Base-by-base conservation (phyloP, 2,329 filamentous ascomycete genomes). In the Coccinonectria pachysandricola region DNA sequence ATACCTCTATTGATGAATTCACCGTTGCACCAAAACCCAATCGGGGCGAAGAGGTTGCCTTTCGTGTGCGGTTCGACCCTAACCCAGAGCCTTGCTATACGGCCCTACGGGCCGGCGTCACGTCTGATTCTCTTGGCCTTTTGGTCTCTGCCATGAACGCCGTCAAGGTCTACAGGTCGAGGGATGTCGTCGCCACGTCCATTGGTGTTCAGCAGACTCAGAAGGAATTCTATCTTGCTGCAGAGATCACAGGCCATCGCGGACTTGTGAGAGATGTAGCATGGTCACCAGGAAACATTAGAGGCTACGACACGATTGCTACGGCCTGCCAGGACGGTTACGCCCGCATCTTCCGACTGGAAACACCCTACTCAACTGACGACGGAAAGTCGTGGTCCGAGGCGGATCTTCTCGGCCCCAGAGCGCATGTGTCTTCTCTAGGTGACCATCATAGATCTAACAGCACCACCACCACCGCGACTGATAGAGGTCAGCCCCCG, bases 281-380 rank as follows among this genome's bases (percentile, higher is more conserved):
- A 3, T 98, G 91, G 91, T 85, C 88, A 1, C 81, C 86, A 24
- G 88, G 86, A 8, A 92, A 86, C 39, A 85, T 92, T 44, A 66
- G 87, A 19, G 88, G 88, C 2, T 88, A 84, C 51, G 91, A 98
- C 52, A 70, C 88, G 31, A 71, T 96, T 42, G 91, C 88, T 3
- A 92, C 87, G 5, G 88, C 86, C 3, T 91, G 84, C 50, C 92
- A 92, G 53, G 91, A 98, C 50, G 88, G 91, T 3, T 78, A 75
- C 42, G 75, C 95, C 20, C 71, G 88, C 20, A 79, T 98, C n/a
- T 94, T 92, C 48, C 76, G 88, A 43, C 54, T 93, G 11, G 73
- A 77, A 18, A 80, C 79, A 0, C 66, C 69, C 1, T 57, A 56
- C 34, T 51, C 43, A 36, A 57, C 47, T 35, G 60, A 53, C 34